A percentile compares a stretch with the other conserved stretches of the same genome.
Evolutionary conservation across 176 grass and related monocot genomes (phyloP).

Genomic region (Elaeis guineensis): DNA sequence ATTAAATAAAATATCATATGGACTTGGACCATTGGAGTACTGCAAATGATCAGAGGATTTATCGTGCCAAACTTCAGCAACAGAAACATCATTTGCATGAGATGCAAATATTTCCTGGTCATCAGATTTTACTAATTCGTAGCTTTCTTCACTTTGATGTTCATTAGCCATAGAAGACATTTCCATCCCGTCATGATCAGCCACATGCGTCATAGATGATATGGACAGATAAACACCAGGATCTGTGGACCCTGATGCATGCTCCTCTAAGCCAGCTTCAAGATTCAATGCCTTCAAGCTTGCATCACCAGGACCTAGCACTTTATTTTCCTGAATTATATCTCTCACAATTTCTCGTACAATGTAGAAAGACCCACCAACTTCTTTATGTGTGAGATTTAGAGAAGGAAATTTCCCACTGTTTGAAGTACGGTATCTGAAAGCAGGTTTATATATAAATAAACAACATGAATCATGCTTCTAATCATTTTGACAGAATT

Average conservation of each 20-base stretch:
- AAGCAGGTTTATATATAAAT: neutral
- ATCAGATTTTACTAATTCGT: slow-evolving; percentile 8
- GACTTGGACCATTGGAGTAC: slow-evolving; percentile 17
- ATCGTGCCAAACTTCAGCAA: slow-evolving; percentile 1
- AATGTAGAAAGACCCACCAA: slow-evolving; percentile 92
- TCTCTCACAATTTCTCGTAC: slow-evolving; percentile 90
- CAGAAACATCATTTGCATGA: slow-evolving; percentile 19
- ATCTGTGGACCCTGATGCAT: neutral
- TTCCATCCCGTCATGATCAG: slow-evolving; percentile 22
- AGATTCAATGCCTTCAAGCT: slow-evolving; percentile 52
- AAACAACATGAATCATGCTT: too few species aligned
- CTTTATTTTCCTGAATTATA: slow-evolving; percentile 90
- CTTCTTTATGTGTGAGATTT: slow-evolving; percentile 92
- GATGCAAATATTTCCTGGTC: slow-evolving; percentile 11
- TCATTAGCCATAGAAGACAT: slow-evolving; percentile 6
- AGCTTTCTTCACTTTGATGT: slow-evolving; percentile 6
- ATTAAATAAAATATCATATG: slow-evolving; percentile 16
- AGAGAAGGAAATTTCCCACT: slow-evolving; percentile 84
- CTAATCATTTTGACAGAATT: too few species aligned
- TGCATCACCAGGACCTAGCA: slow-evolving; percentile 77
- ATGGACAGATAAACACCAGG: slow-evolving; percentile 1
- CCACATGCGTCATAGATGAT: slow-evolving; percentile 10
- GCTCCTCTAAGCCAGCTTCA: slow-evolving; percentile 35
- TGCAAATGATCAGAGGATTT: slow-evolving; percentile 23
- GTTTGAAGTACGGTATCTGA: slow-evolving; percentile 57